phyloP scores from a whole-genome alignment of 129 eudicot genomes.

The Helichrysum umbraculigerum region DNA sequence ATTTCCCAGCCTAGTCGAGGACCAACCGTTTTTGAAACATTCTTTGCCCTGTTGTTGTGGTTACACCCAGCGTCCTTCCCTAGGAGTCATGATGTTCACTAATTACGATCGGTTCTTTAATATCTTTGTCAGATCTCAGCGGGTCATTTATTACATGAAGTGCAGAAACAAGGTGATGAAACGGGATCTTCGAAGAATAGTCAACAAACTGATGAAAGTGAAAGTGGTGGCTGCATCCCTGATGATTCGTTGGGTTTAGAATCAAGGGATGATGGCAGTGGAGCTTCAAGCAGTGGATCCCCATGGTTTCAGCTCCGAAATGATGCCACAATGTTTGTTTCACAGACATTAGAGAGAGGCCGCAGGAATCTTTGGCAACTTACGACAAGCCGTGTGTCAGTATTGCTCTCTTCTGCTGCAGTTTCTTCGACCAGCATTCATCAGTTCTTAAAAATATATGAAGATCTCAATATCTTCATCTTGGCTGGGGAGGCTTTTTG shows the following conservation, averaged over 20 bases:
- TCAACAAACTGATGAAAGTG: constrained; percentile 42
- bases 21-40: constrained; percentile 1
- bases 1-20: constrained; percentile 7
- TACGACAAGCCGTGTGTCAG: constrained; percentile 85
- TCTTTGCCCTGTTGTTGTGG: background rate
- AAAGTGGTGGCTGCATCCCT: constrained; percentile 26
- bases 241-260: constrained; percentile 38
- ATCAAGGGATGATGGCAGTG: constrained; percentile 62
- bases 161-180: constrained; percentile 41
- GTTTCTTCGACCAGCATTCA: constrained; percentile 91
- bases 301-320: constrained; percentile 87
- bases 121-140: constrained; percentile 40
- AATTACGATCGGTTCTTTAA: constrained; percentile 16
- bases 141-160: constrained; percentile 28
- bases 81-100: constrained; percentile 6
- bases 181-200: constrained; percentile 26
- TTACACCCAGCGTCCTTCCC: background rate
- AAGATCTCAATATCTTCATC: constrained; percentile 77
- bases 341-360: constrained; percentile 84
- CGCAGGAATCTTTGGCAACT: constrained; percentile 94
- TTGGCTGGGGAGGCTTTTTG: constrained; percentile 95
- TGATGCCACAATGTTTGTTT: constrained; percentile 72
- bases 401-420: constrained; percentile 86
- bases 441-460: constrained; percentile 84
- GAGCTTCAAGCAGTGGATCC: constrained; percentile 92